Conservation (phyloP, 495 filamentous ascomycete genomes). For the Penicillium argentinense region DNA sequence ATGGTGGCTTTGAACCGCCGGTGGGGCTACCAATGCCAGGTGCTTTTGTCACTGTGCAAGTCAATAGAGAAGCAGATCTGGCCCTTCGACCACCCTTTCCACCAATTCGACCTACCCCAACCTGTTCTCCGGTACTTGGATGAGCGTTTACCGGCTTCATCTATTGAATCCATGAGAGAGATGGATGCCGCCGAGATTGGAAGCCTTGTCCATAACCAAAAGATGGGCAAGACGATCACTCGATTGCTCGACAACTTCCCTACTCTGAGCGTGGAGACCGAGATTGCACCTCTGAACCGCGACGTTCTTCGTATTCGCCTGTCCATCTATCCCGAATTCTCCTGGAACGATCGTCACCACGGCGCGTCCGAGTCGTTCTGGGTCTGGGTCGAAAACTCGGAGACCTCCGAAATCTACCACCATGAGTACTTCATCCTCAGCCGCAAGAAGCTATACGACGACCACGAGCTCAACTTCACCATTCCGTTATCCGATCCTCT, state of each 20-base stretch:
- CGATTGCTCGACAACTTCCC: constrained; percentile 90
- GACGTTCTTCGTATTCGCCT: constrained; percentile 90
- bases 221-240: constrained; percentile 76
- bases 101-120: constrained; percentile 89
- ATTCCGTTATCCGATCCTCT: constrained; percentile 92
- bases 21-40: constrained; percentile 93
- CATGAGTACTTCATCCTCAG: constrained; percentile 95
- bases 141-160: constrained; percentile 64
- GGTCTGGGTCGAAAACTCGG: constrained; percentile 98
- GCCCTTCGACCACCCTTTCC: constrained; percentile 91
- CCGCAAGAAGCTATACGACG: constrained; percentile 83
- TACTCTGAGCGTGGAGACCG: constrained; percentile 81
- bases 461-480: constrained; percentile 96
- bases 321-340: constrained; percentile 82
- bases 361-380: constrained; percentile 94
- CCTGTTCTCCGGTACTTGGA: constrained; percentile 83
- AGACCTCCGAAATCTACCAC: constrained; percentile 96
- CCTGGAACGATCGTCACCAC: constrained; percentile 94
- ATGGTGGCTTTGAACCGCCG: constrained; percentile 93
- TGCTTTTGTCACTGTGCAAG: constrained; percentile 86
- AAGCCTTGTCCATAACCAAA: constrained; percentile 82
- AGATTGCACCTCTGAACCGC: constrained; percentile 93
- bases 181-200: constrained; percentile 94
- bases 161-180: constrained; percentile 80
- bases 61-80: constrained; percentile 95